These are phyloP conservation scores for Pleurotus ostreatus DNA, from an alignment of 768 basidiomycete species.

Conservation along the genomic window DNA sequence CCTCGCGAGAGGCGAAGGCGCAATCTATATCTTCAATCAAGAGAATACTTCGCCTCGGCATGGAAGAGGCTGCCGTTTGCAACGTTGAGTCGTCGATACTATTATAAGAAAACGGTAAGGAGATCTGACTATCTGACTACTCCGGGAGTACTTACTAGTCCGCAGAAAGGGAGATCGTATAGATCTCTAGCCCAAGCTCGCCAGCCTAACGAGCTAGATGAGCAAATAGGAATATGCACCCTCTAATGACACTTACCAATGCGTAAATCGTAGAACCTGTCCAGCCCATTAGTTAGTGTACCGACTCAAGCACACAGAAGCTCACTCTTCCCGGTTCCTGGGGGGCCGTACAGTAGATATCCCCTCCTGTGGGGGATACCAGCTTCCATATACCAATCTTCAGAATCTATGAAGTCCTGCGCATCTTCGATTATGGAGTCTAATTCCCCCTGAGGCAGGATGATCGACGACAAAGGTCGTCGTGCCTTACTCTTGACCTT, in stretches of 20 bases:
- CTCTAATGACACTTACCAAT: constrained; percentile 25
- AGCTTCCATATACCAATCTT: constrained; percentile 52
- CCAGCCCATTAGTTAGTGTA: background rate
- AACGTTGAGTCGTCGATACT: constrained; percentile 50
- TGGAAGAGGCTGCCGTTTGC: constrained; percentile 37
- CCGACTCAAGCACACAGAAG: background rate
- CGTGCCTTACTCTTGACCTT: constrained; percentile 44
- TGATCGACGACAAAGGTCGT: constrained; percentile 49
- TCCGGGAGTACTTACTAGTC: constrained; percentile 30
- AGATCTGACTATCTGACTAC: too few relatives aligned
- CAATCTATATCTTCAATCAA: constrained; percentile 20
- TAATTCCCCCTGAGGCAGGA: constrained; percentile 42
- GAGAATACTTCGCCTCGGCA: constrained; percentile 34
- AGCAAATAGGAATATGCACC: background rate
- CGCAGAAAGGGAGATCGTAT: constrained; percentile 49
- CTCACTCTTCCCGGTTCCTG: constrained; percentile 58
- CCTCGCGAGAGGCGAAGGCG: constrained; percentile 46
- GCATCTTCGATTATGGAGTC: constrained; percentile 46
- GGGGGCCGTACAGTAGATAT: constrained; percentile 55
- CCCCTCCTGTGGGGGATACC: constrained; percentile 59
- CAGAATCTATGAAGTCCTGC: constrained; percentile 45
- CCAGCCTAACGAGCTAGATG: constrained; percentile 28
- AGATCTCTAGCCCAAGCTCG: constrained; percentile 84
- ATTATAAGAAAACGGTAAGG: too few relatives aligned
- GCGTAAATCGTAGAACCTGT: constrained; percentile 52